These are phyloP conservation scores for Saksenaea oblongispora DNA, from an alignment of 371 early-diverging fungal species.

Conservation along the genomic window DNA sequence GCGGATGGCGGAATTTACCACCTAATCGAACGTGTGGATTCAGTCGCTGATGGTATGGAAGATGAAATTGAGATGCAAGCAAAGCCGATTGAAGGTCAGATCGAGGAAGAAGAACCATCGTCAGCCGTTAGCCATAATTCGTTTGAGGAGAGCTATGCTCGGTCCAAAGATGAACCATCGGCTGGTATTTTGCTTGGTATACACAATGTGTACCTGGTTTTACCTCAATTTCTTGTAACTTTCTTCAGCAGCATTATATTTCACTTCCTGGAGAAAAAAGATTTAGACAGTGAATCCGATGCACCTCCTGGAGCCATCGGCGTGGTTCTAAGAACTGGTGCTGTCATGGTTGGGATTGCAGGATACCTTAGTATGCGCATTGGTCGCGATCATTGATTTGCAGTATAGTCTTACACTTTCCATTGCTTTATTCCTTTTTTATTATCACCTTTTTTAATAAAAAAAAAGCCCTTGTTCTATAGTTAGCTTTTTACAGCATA, in stretches of 20 bases:
- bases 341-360: slow-evolving; percentile 64
- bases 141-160: background rate
- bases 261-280: slow-evolving; percentile 53
- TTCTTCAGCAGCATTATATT: slow-evolving; percentile 77
- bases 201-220: slow-evolving; percentile 91
- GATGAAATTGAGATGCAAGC: slow-evolving; percentile 17
- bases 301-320: slow-evolving; percentile 59
- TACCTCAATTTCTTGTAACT: slow-evolving; percentile 89
- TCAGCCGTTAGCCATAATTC: background rate
- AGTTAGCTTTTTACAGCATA: no score
- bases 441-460: no score
- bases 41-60: slow-evolving; percentile 16
- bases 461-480: no score
- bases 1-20: slow-evolving; percentile 45
- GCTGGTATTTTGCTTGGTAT: slow-evolving; percentile 91
- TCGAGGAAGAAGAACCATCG: background rate
- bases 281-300: slow-evolving; percentile 10
- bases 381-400: slow-evolving; percentile 8
- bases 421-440: no score
- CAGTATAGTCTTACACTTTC: background rate
- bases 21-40: slow-evolving; percentile 26
- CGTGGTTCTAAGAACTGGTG: slow-evolving; percentile 62
- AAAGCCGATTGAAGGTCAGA: background rate
- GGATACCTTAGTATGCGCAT: slow-evolving; percentile 47
- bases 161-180: slow-evolving; percentile 22